Conservation (phyloP, 2,329 filamentous ascomycete genomes). For the Penicillium paneum region DNA sequence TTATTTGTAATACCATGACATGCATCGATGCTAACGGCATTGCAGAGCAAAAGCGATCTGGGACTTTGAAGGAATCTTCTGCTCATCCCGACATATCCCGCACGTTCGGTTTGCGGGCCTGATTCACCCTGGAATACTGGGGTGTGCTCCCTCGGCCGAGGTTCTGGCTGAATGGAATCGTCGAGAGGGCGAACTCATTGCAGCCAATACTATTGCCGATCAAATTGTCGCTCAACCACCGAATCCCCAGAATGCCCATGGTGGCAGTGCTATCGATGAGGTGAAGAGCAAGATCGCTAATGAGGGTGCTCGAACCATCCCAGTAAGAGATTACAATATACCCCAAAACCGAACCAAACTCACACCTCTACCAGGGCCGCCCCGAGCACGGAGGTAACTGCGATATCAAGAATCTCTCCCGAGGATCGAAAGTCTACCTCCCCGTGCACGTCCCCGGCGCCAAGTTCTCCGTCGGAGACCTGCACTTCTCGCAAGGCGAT, state of each 20-base stretch:
- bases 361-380: slow-evolving; percentile 49
- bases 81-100: slow-evolving; percentile 80
- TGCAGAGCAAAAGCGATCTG: slow-evolving; percentile 65
- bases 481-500: slow-evolving; percentile 85
- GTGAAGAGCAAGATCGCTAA: slow-evolving; percentile 65
- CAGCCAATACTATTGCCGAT: slow-evolving; percentile 60
- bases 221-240: slow-evolving; percentile 76
- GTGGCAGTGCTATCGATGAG: slow-evolving; percentile 59
- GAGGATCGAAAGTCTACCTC: slow-evolving; percentile 78
- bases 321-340: slow-evolving; percentile 41
- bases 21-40: neutral
- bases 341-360: neutral
- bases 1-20: neutral
- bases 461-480: slow-evolving; percentile 84
- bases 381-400: slow-evolving; percentile 89
- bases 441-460: slow-evolving; percentile 83
- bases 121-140: slow-evolving; percentile 88
- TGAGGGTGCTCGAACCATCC: slow-evolving; percentile 82
- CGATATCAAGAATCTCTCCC: slow-evolving; percentile 81
- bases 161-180: slow-evolving; percentile 79
- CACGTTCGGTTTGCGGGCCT: slow-evolving; percentile 83
- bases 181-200: slow-evolving; percentile 76
- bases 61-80: slow-evolving; percentile 76
- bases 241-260: slow-evolving; percentile 67
- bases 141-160: slow-evolving; percentile 77